Conservation (phyloP, 2,329 filamentous ascomycete species). For the Phialophora expanda region DNA sequence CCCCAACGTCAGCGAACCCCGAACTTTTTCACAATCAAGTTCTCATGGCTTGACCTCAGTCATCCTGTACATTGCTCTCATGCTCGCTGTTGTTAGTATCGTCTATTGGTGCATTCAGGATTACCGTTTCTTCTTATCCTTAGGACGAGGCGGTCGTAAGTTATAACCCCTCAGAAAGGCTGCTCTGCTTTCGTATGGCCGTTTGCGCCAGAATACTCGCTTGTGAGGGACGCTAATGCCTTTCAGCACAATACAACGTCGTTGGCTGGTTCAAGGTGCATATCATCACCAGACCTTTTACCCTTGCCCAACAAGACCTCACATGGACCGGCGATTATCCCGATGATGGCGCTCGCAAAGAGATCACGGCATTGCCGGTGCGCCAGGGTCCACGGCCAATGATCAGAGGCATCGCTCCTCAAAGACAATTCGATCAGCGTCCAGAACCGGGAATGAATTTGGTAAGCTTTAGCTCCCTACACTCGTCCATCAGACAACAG, state of each 20-base stretch:
- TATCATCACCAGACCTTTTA: constrained; percentile 33
- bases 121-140: constrained; percentile 46
- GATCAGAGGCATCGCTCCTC: constrained; percentile 78
- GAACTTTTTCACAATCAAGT: constrained; percentile 3
- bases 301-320: constrained; percentile 25
- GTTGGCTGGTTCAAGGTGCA: constrained; percentile 44
- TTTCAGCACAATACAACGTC: constrained; percentile 43
- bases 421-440: constrained; percentile 75
- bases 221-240: background rate
- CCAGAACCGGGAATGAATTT: constrained; percentile 57
- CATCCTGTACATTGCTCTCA: constrained; percentile 20
- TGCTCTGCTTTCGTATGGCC: background rate
- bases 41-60: constrained; percentile 17
- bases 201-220: background rate
- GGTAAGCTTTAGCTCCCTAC: constrained; percentile 15
- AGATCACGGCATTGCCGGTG: constrained; percentile 63
- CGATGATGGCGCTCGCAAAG: constrained; percentile 26
- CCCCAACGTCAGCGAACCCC: constrained; percentile 31
- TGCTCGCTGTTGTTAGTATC: constrained; percentile 14
- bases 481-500: background rate
- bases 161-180: background rate
- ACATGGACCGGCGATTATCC: constrained; percentile 33
- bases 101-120: constrained; percentile 40
- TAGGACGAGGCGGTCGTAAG: constrained; percentile 44
- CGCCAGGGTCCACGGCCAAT: constrained; percentile 68